Percentiles rank a stretch among this genome's conserved stretches.
phyloP scores from a whole-genome alignment of 2,329 filamentous ascomycete genomes.

The Albophoma yamanashiensis region DNA sequence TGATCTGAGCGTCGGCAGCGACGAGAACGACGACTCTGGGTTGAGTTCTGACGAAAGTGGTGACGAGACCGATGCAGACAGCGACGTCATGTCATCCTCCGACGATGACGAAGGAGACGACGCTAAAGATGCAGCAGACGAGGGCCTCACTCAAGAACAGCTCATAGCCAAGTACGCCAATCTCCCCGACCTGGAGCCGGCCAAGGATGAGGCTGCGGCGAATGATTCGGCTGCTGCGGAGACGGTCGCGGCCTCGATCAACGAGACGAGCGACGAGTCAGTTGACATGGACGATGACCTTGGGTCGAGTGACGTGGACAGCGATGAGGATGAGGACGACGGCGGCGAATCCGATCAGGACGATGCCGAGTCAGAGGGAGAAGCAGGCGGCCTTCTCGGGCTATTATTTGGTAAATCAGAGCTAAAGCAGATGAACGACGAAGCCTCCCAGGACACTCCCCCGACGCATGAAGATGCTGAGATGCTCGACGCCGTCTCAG shows the following conservation, averaged over 20 bases:
- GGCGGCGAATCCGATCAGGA: slow-evolving; percentile 30
- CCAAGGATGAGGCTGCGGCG: slow-evolving; percentile 11
- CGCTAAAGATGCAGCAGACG: slow-evolving; percentile 42
- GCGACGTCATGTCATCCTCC: slow-evolving; percentile 48
- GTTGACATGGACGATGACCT: slow-evolving; percentile 59
- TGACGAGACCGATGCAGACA: slow-evolving; percentile 29
- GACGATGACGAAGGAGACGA: slow-evolving; percentile 54
- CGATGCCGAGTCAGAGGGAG: slow-evolving; percentile 30
- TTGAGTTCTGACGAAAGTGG: slow-evolving; percentile 24
- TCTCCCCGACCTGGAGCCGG: slow-evolving; percentile 37
- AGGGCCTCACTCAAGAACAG: slow-evolving; percentile 58
- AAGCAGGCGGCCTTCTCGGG: slow-evolving; percentile 39
- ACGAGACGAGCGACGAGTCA: slow-evolving; percentile 53
- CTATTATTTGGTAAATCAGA: slow-evolving; percentile 50
- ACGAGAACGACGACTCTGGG: slow-evolving; percentile 20
- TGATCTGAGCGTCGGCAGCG: slow-evolving; percentile 27
- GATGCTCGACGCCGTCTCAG: slow-evolving; percentile 10
- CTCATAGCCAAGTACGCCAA: slow-evolving; percentile 58
- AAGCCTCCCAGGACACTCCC: slow-evolving; percentile 15
- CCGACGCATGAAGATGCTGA: slow-evolving; percentile 13
- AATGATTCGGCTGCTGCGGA: slow-evolving; percentile 13
- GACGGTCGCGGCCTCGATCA: slow-evolving; percentile 16
- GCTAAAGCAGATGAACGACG: slow-evolving; percentile 38
- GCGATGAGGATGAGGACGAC: slow-evolving; percentile 24
- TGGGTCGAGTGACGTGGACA: slow-evolving; percentile 43